phyloP scores from a whole-genome alignment of 805 yeast genomes.

The Spathaspora boniae region DNA sequence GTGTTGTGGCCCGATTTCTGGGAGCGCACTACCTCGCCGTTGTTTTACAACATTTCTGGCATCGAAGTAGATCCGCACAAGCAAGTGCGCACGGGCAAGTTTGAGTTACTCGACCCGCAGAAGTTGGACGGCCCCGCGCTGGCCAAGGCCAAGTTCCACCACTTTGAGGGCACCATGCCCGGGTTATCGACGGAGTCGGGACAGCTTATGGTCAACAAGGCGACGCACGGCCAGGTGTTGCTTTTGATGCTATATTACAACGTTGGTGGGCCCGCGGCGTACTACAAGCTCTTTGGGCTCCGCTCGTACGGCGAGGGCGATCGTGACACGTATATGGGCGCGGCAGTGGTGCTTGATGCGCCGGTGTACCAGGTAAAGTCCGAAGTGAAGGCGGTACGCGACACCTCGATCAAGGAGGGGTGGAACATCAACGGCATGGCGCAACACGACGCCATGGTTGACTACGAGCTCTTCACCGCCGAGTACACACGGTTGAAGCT shows the following conservation, averaged over 20 bases:
- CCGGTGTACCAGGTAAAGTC: constrained; percentile 17
- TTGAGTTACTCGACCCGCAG: constrained; percentile 29
- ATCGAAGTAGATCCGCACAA: constrained; percentile 7
- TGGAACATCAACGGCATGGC: constrained; percentile 26
- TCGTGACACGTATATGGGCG: constrained; percentile 70
- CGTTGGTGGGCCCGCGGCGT: constrained; percentile 58
- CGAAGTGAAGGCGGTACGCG: constrained; percentile 14
- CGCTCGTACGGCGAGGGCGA: constrained; percentile 78
- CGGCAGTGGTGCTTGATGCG: constrained; percentile 36
- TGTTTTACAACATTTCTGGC: constrained; percentile 44
- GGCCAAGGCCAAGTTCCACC: constrained; percentile 26
- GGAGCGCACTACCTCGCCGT: constrained; percentile 63
- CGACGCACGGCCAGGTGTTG: constrained; percentile 53
- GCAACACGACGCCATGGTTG: constrained; percentile 25
- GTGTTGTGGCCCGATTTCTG: constrained; percentile 69
- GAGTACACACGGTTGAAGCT: constrained; percentile 3
- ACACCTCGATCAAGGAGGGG: constrained; percentile 25
- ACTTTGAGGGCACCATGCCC: constrained; percentile 51
- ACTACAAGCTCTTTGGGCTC: constrained; percentile 64
- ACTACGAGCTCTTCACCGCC: constrained; percentile 17
- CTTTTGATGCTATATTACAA: constrained; percentile 63
- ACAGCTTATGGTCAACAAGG: constrained; percentile 59
- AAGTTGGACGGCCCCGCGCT: constrained; percentile 31
- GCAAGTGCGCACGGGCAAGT: constrained; percentile 27
- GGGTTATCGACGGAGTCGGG: constrained; percentile 71